phyloP scores from a whole-genome alignment of 2,329 filamentous ascomycete species.

The Scedosporium minutisporum region DNA sequence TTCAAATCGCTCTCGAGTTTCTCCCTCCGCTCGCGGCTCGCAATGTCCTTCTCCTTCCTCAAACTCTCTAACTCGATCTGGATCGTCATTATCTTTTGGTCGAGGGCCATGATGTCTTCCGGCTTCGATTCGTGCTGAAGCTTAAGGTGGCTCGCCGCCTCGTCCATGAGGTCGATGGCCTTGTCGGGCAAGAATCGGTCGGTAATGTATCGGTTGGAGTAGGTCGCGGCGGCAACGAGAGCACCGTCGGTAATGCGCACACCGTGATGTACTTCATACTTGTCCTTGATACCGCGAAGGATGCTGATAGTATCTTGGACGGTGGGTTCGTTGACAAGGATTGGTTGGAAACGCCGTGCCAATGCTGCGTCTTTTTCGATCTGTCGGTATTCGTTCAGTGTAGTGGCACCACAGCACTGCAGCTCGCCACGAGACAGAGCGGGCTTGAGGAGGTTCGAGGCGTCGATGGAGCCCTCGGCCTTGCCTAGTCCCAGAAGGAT shows the following conservation, averaged over 20 bases:
- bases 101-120: constrained; percentile 83
- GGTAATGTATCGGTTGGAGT: constrained; percentile 93
- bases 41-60: constrained; percentile 85
- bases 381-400: constrained; percentile 78
- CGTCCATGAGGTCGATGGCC: constrained; percentile 92
- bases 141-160: constrained; percentile 81
- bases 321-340: constrained; percentile 81
- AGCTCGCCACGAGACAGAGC: constrained; percentile 86
- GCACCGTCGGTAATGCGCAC: constrained; percentile 90
- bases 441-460: constrained; percentile 88
- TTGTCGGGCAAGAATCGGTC: constrained; percentile 95
- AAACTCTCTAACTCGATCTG: constrained; percentile 94
- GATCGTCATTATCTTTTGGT: constrained; percentile 93
- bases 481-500: constrained; percentile 87
- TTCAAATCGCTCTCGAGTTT: constrained; percentile 73
- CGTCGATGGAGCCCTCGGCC: constrained; percentile 92
- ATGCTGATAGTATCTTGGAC: constrained; percentile 94
- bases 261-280: constrained; percentile 95
- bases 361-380: constrained; percentile 96
- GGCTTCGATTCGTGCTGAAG: constrained; percentile 96
- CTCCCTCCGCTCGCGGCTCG: constrained; percentile 77
- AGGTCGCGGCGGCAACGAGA: constrained; percentile 80
- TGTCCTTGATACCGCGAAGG: constrained; percentile 89
- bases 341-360: constrained; percentile 87
- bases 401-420: constrained; percentile 93